Conservation (phyloP, 1,284 basidiomycete genomes). For the Apiotrichum laibachii region DNA sequence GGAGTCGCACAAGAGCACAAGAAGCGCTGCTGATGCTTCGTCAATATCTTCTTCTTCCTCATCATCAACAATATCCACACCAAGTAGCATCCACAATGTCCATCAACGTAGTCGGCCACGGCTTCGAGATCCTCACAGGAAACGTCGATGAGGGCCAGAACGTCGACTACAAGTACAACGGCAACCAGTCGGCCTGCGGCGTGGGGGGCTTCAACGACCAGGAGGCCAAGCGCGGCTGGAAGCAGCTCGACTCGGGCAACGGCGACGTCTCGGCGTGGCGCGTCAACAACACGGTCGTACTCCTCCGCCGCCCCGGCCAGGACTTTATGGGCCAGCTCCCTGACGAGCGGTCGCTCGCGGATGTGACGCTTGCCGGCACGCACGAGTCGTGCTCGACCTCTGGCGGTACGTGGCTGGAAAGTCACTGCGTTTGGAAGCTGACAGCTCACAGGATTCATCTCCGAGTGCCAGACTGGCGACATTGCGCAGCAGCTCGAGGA, state of each 20-base stretch:
- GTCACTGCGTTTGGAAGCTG: neutral
- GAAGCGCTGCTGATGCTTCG: neutral
- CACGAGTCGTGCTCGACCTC: constrained; percentile 17
- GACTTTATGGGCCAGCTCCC: constrained; percentile 17
- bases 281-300: constrained; percentile 16
- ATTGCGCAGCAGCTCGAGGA: constrained; percentile 46
- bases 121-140: constrained; percentile 14
- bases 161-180: constrained; percentile 13
- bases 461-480: constrained; percentile 47
- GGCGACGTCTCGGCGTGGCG: constrained; percentile 1
- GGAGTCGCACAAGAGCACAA: no score
- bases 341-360: constrained; percentile 21
- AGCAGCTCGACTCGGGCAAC: constrained; percentile 8
- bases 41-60: neutral
- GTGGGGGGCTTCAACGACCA: constrained; percentile 6
- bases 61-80: neutral
- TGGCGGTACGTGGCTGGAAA: constrained; percentile 10
- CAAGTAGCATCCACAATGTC: constrained; percentile 8
- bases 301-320: constrained; percentile 9
- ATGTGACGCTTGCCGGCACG: constrained; percentile 15
- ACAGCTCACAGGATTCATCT: constrained; percentile 26
- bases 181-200: constrained; percentile 6
- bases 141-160: constrained; percentile 16
- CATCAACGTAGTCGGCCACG: constrained; percentile 14
- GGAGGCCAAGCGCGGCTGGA: constrained; percentile 18